These are phyloP conservation scores for Candida patagonica DNA, from an alignment of 805 yeast genomes.

Conservation along the genomic window DNA sequence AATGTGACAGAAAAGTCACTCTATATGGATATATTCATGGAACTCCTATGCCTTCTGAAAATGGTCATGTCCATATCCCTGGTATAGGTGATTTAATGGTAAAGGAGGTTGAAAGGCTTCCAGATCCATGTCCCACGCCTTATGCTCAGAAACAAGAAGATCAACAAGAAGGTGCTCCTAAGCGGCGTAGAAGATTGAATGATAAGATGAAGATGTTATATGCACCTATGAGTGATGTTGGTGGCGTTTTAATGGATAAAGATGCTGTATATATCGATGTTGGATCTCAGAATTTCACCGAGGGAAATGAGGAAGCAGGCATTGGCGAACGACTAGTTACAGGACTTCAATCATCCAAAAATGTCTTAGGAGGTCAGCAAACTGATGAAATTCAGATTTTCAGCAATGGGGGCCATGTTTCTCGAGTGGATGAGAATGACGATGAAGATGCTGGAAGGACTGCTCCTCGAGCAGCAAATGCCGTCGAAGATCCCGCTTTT, in stretches of 20 bases:
- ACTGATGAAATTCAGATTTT: constrained; percentile 70
- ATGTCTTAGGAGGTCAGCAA: constrained; percentile 46
- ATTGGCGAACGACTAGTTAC: constrained; percentile 84
- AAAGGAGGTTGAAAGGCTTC: constrained; percentile 71
- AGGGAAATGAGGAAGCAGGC: constrained; percentile 63
- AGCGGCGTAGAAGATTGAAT: constrained; percentile 80
- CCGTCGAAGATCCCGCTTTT: constrained; percentile 20
- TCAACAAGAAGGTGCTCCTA: constrained; percentile 34
- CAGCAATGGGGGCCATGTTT: constrained; percentile 43
- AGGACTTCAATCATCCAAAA: constrained; percentile 61
- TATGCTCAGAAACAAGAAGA: constrained; percentile 78
- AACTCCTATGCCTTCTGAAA: constrained; percentile 60
- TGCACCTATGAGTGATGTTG: constrained; percentile 99
- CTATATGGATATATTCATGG: constrained; percentile 94
- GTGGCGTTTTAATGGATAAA: constrained; percentile 92
- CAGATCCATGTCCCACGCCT: constrained; percentile 99
- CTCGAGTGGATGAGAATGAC: constrained; percentile 34
- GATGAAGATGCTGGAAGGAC: constrained; percentile 56
- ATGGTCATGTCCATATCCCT: constrained; percentile 82
- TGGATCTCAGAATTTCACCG: constrained; percentile 45
- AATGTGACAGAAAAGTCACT: constrained; percentile 82
- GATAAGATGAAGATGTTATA: constrained; percentile 90
- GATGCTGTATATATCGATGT: constrained; percentile 95
- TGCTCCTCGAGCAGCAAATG: constrained; percentile 50
- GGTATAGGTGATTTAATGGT: constrained; percentile 89